These are phyloP conservation scores for Penicillium lividum DNA, from an alignment of 495 filamentous ascomycete species.

Conservation along the genomic window DNA sequence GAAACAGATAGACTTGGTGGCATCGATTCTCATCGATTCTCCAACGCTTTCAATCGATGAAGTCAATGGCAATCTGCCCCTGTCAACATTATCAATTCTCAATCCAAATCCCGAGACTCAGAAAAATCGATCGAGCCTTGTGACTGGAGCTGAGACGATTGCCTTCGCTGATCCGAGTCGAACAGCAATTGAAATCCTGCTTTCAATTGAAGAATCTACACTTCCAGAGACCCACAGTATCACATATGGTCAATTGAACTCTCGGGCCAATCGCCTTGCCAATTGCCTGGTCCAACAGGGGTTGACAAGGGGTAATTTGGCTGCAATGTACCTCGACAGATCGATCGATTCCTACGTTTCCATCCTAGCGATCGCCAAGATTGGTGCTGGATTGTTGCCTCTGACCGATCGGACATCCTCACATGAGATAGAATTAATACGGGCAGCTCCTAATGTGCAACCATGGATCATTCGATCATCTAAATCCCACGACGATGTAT, in stretches of 20 bases:
- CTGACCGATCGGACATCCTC: conserved; percentile 64
- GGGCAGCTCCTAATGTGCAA: conserved; percentile 51
- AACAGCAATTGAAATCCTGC: conserved; percentile 61
- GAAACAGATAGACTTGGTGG: conserved; percentile 56
- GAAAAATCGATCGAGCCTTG: conserved; percentile 35
- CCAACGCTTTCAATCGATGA: conserved; percentile 36
- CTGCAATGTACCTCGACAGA: conserved; percentile 73
- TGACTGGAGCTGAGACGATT: conserved; percentile 53
- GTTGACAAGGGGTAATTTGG: conserved; percentile 49
- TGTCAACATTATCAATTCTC: conserved; percentile 54
- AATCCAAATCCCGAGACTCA: conserved; percentile 37
- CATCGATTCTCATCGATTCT: conserved; percentile 45
- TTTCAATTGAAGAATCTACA: conserved; percentile 32
- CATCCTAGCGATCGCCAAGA: conserved; percentile 70
- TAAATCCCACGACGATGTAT: conserved; percentile 1
- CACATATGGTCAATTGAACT: conserved; percentile 64
- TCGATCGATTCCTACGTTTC: conserved; percentile 65
- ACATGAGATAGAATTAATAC: conserved; percentile 53
- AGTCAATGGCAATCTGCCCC: conserved; percentile 31
- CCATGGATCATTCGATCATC: conserved; percentile 46
- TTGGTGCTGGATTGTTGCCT: conserved; percentile 73
- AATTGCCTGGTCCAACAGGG: conserved; percentile 50
- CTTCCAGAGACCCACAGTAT: conserved; percentile 39
- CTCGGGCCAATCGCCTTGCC: conserved; percentile 63
- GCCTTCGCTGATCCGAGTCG: conserved; percentile 48